These are phyloP conservation scores for Cyathus striatus DNA, from an alignment of 768 basidiomycete genomes.

Conservation along the genomic window DNA sequence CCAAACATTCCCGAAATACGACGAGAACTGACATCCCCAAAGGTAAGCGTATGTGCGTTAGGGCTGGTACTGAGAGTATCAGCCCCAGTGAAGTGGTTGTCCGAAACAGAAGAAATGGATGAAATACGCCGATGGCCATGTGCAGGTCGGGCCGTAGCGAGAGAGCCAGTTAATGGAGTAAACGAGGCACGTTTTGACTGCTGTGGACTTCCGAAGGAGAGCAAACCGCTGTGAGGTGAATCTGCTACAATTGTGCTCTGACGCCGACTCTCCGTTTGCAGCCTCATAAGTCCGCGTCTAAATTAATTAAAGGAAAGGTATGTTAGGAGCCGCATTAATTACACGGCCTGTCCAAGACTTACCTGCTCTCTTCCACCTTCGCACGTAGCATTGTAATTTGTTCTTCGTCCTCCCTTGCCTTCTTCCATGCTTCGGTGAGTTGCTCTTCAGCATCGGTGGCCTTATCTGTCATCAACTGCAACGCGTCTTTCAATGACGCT, in stretches of 20 bases:
- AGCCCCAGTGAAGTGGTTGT: background rate
- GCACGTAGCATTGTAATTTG: constrained; percentile 68
- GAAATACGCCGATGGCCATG: constrained; percentile 66
- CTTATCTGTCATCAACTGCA: constrained; percentile 63
- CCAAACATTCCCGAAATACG: constrained; percentile 54
- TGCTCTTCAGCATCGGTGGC: constrained; percentile 54
- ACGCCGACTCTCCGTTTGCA: constrained; percentile 73
- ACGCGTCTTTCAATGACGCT: constrained; percentile 55
- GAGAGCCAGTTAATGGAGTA: constrained; percentile 59
- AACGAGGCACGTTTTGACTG: constrained; percentile 74
- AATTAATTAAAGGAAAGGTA: no score
- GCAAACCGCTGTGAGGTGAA: constrained; percentile 41
- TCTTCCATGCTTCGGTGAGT: constrained; percentile 42
- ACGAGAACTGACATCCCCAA: constrained; percentile 27
- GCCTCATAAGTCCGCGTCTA: constrained; percentile 82
- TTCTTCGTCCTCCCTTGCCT: constrained; percentile 69
- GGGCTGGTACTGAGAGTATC: constrained; percentile 23
- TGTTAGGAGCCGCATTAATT: no score
- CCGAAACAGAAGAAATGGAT: constrained; percentile 58
- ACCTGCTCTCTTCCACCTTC: constrained; percentile 91
- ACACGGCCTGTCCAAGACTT: no score
- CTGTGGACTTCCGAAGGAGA: constrained; percentile 35
- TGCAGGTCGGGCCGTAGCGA: constrained; percentile 34
- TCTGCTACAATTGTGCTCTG: constrained; percentile 56
- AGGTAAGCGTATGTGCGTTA: constrained; percentile 23